phyloP scores from a whole-genome alignment of 176 grass and related monocot genomes.

The Aegilops bicornis region DNA sequence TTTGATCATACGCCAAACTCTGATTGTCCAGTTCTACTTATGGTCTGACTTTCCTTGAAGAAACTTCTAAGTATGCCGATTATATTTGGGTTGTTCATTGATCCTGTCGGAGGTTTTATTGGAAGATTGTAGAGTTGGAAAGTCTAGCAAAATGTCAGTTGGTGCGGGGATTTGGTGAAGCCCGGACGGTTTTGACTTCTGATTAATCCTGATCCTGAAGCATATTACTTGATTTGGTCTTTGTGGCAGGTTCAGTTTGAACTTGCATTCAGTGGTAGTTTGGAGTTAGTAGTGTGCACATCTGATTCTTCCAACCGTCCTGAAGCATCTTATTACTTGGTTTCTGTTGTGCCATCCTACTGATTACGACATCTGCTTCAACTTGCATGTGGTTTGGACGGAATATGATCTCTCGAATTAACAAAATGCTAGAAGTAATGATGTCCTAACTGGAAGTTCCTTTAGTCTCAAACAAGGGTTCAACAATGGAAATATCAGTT shows the following conservation, averaged over 20 bases:
- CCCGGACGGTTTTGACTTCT: not conserved
- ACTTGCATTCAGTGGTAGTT: not conserved
- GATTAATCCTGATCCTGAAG: not conserved
- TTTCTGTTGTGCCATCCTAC: not conserved
- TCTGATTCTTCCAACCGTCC: not conserved
- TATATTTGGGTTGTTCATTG: not conserved
- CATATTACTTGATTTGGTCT: not conserved
- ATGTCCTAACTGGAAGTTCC: too few relatives aligned
- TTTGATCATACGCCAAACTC: too few relatives aligned
- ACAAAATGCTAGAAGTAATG: not conserved
- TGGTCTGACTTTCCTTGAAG: not conserved
- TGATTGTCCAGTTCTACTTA: too few relatives aligned
- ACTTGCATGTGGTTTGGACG: not conserved
- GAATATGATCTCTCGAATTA: not conserved
- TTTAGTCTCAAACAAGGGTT: not conserved
- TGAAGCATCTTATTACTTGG: not conserved
- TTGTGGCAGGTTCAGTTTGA: not conserved
- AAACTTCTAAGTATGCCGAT: not conserved
- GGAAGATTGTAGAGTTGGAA: not conserved
- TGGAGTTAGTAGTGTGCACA: not conserved
- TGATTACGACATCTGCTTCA: not conserved
- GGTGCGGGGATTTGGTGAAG: not conserved
- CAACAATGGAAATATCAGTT: not conserved
- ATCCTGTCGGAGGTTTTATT: not conserved
- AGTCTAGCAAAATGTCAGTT: not conserved